These are phyloP conservation scores for Saccharomycopsis synnaedendra DNA, from an alignment of 805 yeast species.

Conservation along the genomic window DNA sequence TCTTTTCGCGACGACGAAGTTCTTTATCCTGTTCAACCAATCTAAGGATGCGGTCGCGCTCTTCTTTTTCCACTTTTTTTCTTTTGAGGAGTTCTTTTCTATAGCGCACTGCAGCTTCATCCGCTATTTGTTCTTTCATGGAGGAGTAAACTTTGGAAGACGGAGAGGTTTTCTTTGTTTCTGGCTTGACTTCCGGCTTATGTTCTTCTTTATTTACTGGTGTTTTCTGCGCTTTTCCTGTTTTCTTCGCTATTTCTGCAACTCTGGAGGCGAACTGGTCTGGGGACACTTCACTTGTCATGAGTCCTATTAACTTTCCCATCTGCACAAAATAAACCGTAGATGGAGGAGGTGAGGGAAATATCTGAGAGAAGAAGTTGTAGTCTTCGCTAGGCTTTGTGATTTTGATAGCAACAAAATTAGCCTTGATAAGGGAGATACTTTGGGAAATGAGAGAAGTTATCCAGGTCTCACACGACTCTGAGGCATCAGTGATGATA, in stretches of 20 bases:
- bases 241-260: background rate
- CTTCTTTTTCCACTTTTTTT: constrained; percentile 31
- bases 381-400: constrained; percentile 32
- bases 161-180: constrained; percentile 2
- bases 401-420: constrained; percentile 33
- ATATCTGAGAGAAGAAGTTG: constrained; percentile 40
- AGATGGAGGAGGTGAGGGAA: constrained; percentile 40
- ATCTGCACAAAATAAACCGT: constrained; percentile 42
- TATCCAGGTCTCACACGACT: background rate
- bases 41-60: constrained; percentile 42
- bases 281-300: constrained; percentile 25
- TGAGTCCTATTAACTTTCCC: constrained; percentile 34
- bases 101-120: constrained; percentile 26
- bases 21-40: constrained; percentile 41
- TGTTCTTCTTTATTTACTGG: background rate
- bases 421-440: background rate
- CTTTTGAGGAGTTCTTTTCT: constrained; percentile 28
- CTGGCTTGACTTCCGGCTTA: background rate
- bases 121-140: constrained; percentile 32
- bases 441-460: background rate
- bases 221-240: background rate
- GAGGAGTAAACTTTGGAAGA: constrained; percentile 17
- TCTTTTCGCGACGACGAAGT: constrained; percentile 26
- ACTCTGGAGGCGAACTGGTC: constrained; percentile 22
- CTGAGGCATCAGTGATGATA: constrained; percentile 3